phyloP scores from a whole-genome alignment of 306 rosid species.

The Hylodesmum podocarpum region DNA sequence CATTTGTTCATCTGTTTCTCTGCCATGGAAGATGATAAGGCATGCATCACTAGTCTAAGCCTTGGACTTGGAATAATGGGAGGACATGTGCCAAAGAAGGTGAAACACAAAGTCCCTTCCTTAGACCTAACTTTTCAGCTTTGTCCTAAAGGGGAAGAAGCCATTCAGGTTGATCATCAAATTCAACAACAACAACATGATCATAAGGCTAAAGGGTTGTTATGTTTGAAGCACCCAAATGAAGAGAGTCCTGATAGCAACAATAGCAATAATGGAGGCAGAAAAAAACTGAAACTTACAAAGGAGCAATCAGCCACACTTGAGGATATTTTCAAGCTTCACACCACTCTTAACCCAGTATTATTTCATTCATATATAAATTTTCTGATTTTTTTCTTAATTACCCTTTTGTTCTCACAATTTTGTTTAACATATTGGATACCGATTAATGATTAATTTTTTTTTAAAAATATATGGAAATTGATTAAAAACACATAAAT shows the following conservation, averaged over 20 bases:
- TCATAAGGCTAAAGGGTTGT: constrained; percentile 2
- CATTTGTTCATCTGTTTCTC: too few species aligned
- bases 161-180: constrained; percentile 7
- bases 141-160: constrained; percentile 27
- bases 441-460: neutral
- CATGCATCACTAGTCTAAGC: constrained; percentile 42
- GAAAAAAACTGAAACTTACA: constrained; percentile 78
- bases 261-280: constrained; percentile 17
- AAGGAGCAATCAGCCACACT: constrained; percentile 65
- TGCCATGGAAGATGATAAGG: constrained; percentile 48
- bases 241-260: constrained; percentile 15
- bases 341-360: constrained; percentile 64
- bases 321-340: constrained; percentile 66
- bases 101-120: neutral
- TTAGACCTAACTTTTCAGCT: constrained; percentile 39
- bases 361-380: neutral
- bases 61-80: constrained; percentile 55
- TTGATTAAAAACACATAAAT: neutral
- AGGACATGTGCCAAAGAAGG: constrained; percentile 28
- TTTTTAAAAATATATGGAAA: neutral
- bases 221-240: constrained; percentile 19
- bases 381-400: neutral
- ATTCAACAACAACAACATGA: neutral
- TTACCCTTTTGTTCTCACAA: neutral
- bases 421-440: neutral